phyloP scores from a whole-genome alignment of 2,329 filamentous ascomycete species.

The Exophiala viscosa region DNA sequence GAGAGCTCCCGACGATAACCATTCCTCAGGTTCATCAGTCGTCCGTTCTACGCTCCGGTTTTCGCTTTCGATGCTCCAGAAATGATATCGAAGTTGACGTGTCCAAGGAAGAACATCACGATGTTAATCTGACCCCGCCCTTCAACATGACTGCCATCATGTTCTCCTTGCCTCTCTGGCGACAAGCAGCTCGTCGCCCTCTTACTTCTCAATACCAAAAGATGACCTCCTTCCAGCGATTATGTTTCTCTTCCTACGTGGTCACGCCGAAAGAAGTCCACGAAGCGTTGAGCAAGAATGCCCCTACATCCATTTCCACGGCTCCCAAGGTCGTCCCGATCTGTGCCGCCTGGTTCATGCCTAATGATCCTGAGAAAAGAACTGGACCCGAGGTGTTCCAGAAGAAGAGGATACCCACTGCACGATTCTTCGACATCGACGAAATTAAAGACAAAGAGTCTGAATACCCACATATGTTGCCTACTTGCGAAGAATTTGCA shows the following conservation, averaged over 20 bases:
- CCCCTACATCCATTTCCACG: slow-evolving; percentile 72
- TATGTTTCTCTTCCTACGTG: slow-evolving; percentile 70
- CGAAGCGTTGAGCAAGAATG: slow-evolving; percentile 76
- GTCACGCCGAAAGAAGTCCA: slow-evolving; percentile 79
- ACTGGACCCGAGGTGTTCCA: slow-evolving; percentile 78
- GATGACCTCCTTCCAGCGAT: slow-evolving; percentile 36
- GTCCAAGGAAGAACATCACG: neutral
- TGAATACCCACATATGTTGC: slow-evolving; percentile 95
- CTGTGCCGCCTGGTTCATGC: slow-evolving; percentile 93
- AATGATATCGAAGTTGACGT: too few species aligned
- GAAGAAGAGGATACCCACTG: slow-evolving; percentile 77
- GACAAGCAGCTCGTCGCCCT: slow-evolving; percentile 11
- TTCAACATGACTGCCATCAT: slow-evolving; percentile 4
- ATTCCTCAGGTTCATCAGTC: neutral
- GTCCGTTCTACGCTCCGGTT: neutral
- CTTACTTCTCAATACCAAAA: slow-evolving; percentile 28
- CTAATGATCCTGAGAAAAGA: slow-evolving; percentile 73
- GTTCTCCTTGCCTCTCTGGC: slow-evolving; percentile 7
- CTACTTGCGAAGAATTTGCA: slow-evolving; percentile 73
- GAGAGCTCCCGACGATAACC: neutral
- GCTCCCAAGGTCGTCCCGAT: slow-evolving; percentile 81
- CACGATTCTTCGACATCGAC: slow-evolving; percentile 95
- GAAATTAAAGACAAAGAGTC: slow-evolving; percentile 81
- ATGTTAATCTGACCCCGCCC: slow-evolving; percentile 4
- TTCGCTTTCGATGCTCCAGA: too few species aligned